These are phyloP conservation scores for Phanerochaete sordida DNA, from an alignment of 768 basidiomycete genomes.

Conservation along the genomic window DNA sequence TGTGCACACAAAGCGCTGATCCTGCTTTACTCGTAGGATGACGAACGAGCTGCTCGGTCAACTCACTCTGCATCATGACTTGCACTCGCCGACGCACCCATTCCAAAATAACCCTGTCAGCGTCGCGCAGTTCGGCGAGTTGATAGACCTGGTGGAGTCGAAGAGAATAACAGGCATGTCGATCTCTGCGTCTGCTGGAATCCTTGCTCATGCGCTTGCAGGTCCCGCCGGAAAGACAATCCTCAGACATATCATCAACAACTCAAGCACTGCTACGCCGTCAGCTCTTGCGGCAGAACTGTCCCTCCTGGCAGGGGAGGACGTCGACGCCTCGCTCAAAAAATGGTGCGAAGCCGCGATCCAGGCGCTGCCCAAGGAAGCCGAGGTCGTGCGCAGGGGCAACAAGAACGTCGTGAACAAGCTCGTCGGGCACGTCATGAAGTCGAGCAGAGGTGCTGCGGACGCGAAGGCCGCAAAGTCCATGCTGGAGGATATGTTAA, in stretches of 20 bases:
- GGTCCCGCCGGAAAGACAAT: slow-evolving; percentile 78
- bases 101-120: slow-evolving; percentile 47
- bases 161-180: slow-evolving; percentile 64
- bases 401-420: slow-evolving; percentile 77
- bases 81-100: background rate
- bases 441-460: slow-evolving; percentile 69
- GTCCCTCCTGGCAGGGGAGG: slow-evolving; percentile 39
- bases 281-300: slow-evolving; percentile 46
- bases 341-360: slow-evolving; percentile 64
- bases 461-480: slow-evolving; percentile 61
- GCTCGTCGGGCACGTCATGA: slow-evolving; percentile 85
- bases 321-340: slow-evolving; percentile 39
- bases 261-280: slow-evolving; percentile 34
- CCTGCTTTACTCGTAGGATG: slow-evolving; percentile 51
- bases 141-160: slow-evolving; percentile 72
- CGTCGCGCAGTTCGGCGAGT: slow-evolving; percentile 60
- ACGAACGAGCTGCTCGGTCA: slow-evolving; percentile 84
- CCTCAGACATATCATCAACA: slow-evolving; percentile 64
- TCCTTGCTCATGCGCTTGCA: slow-evolving; percentile 25
- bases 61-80: slow-evolving; percentile 38
- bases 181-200: background rate
- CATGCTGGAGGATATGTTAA: slow-evolving; percentile 30
- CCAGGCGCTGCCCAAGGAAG: slow-evolving; percentile 60
- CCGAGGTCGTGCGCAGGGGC: slow-evolving; percentile 60
- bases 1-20: no score